Evolutionary conservation across 441 rosid genomes (phyloP), one percentile per base, ranked within the genome.

Genomic region (Euphorbia schlechtendalii): DNA sequence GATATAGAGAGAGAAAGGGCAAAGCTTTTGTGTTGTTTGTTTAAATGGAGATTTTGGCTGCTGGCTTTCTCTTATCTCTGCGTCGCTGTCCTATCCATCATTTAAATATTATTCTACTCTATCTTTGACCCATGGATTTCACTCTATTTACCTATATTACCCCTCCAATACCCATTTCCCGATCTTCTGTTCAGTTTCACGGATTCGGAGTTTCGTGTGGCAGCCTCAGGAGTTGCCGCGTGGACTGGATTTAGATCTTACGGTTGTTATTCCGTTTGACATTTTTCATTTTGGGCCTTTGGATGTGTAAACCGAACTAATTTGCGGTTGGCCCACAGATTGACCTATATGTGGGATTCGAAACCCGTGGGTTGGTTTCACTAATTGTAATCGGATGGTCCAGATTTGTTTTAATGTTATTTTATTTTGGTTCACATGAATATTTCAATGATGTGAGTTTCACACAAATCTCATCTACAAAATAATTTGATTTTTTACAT

Each of bases 11-110:
- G 75, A 78, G 66, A 66, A 67, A 72, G 77, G 65, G 69, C 70
- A 56, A 63, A 18, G 64, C 43, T 34, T 34, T 58, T 13, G 55
- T 69, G 64, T 54, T 13, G 25, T 61, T 60, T 52, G 67, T 22
- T 69, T 60, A 58, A 71, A 62, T 70, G 72, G 69, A 30, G 68
- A 66, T 64, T 77, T 65, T 38, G 70, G 81, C 79, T 69, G 67
- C 78, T 66, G 52, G 59, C 49, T 67, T 69, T 27, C 36, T 55
- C 40, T 67, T 22, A 18, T 56, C 59, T 64, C n/a, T 14, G 75
- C 74, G 68, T 72, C 61, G 78, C 72, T 79, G 71, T 74, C 65
- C 40, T 34, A 34, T 34, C 21, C 46, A 9, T 62, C 81, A 69
- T 66, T 70, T 73, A 72, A 79, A 76, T 74, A 74, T 71, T 64